These are phyloP conservation scores for Boeremia exigua DNA, from an alignment of 2,329 filamentous ascomycete species.

Conservation along the genomic window DNA sequence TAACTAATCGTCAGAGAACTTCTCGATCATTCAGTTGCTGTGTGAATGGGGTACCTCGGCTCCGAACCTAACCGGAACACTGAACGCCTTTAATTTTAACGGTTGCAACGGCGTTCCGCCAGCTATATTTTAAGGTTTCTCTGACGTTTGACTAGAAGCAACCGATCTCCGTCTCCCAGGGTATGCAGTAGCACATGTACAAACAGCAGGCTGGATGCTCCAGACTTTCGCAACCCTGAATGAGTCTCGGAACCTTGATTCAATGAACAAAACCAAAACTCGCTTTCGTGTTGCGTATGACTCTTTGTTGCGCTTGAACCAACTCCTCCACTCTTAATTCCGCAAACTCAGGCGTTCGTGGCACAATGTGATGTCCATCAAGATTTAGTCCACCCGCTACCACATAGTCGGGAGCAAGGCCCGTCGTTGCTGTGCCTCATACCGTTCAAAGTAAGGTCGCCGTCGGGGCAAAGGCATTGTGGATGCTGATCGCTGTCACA, in stretches of 20 bases:
- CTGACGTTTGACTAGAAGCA: conserved; percentile 29
- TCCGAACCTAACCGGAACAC: conserved; percentile 7
- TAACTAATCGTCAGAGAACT: conserved; percentile 1
- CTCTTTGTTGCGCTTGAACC: conserved; percentile 8
- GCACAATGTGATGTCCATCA: conserved; percentile 7
- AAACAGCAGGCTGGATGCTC: conserved; percentile 2
- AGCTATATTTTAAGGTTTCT: conserved; percentile 17
- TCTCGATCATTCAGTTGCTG: background rate
- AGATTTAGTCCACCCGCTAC: conserved; percentile 28
- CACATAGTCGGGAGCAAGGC: conserved; percentile 31
- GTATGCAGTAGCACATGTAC: background rate
- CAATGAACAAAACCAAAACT: conserved; percentile 5
- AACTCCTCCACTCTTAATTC: conserved; percentile 7
- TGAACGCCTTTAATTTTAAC: conserved; percentile 27
- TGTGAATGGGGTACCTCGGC: conserved; percentile 14
- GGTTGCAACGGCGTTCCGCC: conserved; percentile 13
- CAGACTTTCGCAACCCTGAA: background rate
- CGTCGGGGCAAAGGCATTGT: conserved; percentile 17
- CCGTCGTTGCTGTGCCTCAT: conserved; percentile 27
- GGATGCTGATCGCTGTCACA: conserved; percentile 20
- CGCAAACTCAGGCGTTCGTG: conserved; percentile 6
- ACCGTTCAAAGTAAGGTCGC: conserved; percentile 21
- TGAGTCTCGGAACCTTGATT: background rate
- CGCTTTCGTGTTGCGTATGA: conserved; percentile 2
- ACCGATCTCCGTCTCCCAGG: conserved; percentile 24